Conservation (phyloP, 2,329 filamentous ascomycete species). For the Mycosphaerella sp. region DNA sequence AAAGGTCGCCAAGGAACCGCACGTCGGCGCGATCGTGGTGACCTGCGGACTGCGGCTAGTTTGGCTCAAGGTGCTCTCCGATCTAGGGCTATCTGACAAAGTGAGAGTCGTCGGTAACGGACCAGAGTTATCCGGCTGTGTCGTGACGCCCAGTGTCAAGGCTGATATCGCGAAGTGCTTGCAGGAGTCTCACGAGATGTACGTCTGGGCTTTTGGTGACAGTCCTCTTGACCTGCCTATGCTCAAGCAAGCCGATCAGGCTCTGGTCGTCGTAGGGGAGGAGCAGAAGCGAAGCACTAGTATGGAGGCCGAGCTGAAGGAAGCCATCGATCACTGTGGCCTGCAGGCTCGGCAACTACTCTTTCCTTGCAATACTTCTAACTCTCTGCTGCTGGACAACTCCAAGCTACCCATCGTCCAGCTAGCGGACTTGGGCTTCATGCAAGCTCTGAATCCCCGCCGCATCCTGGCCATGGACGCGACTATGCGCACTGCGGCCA, state of each 20-base stretch:
- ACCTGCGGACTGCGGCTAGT: constrained; percentile 50
- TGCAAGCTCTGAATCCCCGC: constrained; percentile 27
- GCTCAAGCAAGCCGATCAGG: constrained; percentile 48
- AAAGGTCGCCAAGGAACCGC: constrained; percentile 31
- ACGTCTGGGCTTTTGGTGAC: constrained; percentile 57
- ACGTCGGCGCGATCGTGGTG: constrained; percentile 46
- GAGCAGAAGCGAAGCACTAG: constrained; percentile 43
- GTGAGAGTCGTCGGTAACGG: constrained; percentile 52
- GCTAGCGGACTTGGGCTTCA: constrained; percentile 31
- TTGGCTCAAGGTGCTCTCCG: constrained; percentile 51
- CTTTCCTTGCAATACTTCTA: neutral
- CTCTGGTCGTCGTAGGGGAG: constrained; percentile 52
- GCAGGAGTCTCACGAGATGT: constrained; percentile 29
- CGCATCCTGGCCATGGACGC: constrained; percentile 17
- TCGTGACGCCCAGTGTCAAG: constrained; percentile 51
- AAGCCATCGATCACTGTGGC: neutral
- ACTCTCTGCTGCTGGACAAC: neutral
- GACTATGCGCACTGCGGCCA: constrained; percentile 19
- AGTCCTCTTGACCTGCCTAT: constrained; percentile 54
- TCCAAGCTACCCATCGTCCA: constrained; percentile 20
- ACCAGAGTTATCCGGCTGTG: constrained; percentile 42
- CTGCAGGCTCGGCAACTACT: neutral
- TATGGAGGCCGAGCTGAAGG: constrained; percentile 42
- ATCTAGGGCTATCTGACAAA: constrained; percentile 36
- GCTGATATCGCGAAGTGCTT: constrained; percentile 43